Percentiles rank a stretch among this genome's conserved stretches.
phyloP scores from a whole-genome alignment of 306 rosid species.

The Vicia villosa region DNA sequence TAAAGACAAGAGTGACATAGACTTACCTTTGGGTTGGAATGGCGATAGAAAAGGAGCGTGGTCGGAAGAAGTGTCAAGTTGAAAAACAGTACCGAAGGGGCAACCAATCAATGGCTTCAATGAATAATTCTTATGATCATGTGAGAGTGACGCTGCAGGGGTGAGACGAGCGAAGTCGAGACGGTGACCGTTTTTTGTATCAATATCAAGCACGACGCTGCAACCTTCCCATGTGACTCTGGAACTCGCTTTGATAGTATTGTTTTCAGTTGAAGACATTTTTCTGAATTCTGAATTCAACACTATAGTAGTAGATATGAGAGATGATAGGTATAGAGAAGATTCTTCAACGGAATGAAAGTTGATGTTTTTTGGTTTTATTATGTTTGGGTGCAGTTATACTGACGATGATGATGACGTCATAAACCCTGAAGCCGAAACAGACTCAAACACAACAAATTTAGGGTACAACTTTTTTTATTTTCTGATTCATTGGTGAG shows the following conservation, averaged over 20 bases:
- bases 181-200: constrained; percentile 65
- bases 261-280: constrained; percentile 1
- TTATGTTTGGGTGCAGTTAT: too few relatives aligned
- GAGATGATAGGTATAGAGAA: too few relatives aligned
- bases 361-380: too few relatives aligned
- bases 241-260: background rate
- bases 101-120: constrained; percentile 74
- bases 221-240: constrained; percentile 86
- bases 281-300: background rate
- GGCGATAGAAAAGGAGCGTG: constrained; percentile 58
- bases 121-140: constrained; percentile 75
- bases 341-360: too few relatives aligned
- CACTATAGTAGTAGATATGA: too few relatives aligned
- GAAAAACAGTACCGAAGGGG: constrained; percentile 78
- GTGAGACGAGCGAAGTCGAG: constrained; percentile 87
- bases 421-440: too few relatives aligned
- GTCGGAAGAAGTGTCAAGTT: constrained; percentile 56
- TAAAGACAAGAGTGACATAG: too few relatives aligned
- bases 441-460: too few relatives aligned
- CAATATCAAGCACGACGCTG: constrained; percentile 85
- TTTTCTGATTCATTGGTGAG: too few relatives aligned
- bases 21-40: constrained; percentile 38
- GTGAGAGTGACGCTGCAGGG: constrained; percentile 59
- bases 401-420: too few relatives aligned
- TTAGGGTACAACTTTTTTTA: too few relatives aligned